phyloP scores from a whole-genome alignment of 352 stramenopile species.

The Phytophthora meadii region DNA sequence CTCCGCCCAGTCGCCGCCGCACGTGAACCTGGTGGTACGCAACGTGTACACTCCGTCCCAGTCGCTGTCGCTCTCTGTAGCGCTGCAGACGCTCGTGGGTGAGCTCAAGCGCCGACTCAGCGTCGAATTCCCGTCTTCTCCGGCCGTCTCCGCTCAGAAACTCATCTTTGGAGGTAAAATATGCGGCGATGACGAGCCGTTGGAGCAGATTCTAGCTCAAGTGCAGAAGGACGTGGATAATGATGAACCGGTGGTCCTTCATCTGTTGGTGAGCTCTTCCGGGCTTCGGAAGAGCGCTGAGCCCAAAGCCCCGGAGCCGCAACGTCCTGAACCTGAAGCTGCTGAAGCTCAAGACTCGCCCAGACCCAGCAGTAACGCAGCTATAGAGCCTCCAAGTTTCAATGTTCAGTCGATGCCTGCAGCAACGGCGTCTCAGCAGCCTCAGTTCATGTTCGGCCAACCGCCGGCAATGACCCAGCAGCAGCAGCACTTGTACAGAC shows the following conservation, averaged over 20 bases:
- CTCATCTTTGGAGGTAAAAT: constrained; percentile 91
- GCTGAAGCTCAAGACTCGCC: constrained; percentile 37
- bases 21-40: constrained; percentile 78
- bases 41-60: constrained; percentile 79
- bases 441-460: constrained; percentile 25
- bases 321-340: constrained; percentile 5
- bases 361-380: constrained; percentile 16
- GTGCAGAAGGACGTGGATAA: constrained; percentile 47
- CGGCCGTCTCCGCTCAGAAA: constrained; percentile 66
- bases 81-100: constrained; percentile 43
- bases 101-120: constrained; percentile 72
- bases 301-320: constrained; percentile 16
- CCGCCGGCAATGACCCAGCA: constrained; percentile 29
- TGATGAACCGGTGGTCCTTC: constrained; percentile 67
- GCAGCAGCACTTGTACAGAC: constrained; percentile 63
- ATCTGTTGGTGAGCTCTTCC: constrained; percentile 66
- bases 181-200: constrained; percentile 64
- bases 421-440: background rate
- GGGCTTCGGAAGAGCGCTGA: constrained; percentile 18
- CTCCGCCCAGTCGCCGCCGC: background rate
- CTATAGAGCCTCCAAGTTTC: constrained; percentile 15
- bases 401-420: constrained; percentile 2
- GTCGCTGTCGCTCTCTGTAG: constrained; percentile 54
- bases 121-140: constrained; percentile 51
- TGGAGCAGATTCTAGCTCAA: constrained; percentile 53